Evolutionary conservation across 441 rosid genomes (phyloP), one percentile per base, ranked within the genome.

Genomic region (Gossypium davidsonii): DNA sequence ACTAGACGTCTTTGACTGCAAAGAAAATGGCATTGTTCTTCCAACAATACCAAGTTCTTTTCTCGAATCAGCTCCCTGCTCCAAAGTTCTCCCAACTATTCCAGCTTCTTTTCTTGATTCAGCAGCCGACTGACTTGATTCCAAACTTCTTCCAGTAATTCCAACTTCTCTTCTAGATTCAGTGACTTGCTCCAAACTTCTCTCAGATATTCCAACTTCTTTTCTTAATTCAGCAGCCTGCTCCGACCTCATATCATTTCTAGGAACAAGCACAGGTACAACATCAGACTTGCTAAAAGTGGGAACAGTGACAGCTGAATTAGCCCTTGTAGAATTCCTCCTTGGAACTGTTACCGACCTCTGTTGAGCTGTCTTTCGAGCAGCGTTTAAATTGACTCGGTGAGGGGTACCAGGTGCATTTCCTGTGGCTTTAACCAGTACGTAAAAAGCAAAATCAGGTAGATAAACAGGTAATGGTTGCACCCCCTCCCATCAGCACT

Each of bases 11-110:
- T 86, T 90, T 48, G 96, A 89, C 82, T 93, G 99, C 91, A 93
- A 82, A 39, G 99, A 91, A 84, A 93, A 96, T 51, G 97, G 99
- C 98, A 93, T 96, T 57, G 97, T 84, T 80, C 98, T 92, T 63
- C 89, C 96, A 71, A 86, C 93, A 74, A 91, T 88, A 76, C 88
- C 90, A 66, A 83, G 81, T 72, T 96, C 97, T 83, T 90, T 85
- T 83, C 89, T 87, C 75, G 87, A 81, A 79, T 90, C 97, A 85
- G 86, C 77, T 60, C 81, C 85, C 74, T 80, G 89, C 79, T 90
- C 98, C 56, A 64, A 61, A 73, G 52, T 89, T 81, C 99, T 91
- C 63, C 89, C 96, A 72, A 87, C 93, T 71, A 90, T 88, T 75
- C 89, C 89, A 72, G 81, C 79, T 74, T 96, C 97, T 83, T 90